These are phyloP conservation scores for Colletotrichum sojae DNA, from an alignment of 2,329 filamentous ascomycete genomes.

Conservation along the genomic window DNA sequence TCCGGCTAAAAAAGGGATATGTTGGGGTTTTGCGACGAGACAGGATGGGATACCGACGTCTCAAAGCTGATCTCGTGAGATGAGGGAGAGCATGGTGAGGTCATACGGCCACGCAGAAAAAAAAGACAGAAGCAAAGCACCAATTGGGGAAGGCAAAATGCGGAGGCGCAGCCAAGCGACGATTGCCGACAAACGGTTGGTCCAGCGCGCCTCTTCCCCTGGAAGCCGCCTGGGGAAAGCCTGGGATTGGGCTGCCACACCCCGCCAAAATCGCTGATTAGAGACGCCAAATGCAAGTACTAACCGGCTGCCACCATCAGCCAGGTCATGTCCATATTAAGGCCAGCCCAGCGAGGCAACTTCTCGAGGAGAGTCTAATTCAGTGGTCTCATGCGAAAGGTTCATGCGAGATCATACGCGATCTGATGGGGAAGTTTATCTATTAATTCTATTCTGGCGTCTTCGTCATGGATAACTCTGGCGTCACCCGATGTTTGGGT, in stretches of 20 bases:
- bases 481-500: neutral
- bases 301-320: constrained; percentile 2
- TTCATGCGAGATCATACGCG: constrained; percentile 12
- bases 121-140: constrained; percentile 1
- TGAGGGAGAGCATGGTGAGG: constrained; percentile 35
- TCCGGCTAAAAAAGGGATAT: constrained; percentile 2
- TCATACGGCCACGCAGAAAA: constrained; percentile 32
- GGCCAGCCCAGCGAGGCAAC: neutral
- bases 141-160: constrained; percentile 15
- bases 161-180: constrained; percentile 38
- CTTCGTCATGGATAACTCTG: constrained; percentile 9
- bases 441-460: constrained; percentile 14
- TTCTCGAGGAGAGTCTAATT: constrained; percentile 9
- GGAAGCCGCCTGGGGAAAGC: constrained; percentile 27
- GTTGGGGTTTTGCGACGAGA: constrained; percentile 15
- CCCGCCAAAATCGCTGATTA: constrained; percentile 11
- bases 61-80: constrained; percentile 40
- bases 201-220: constrained; percentile 21
- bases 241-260: constrained; percentile 19
- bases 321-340: no score
- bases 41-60: constrained; percentile 38
- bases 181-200: constrained; percentile 40
- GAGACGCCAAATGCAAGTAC: constrained; percentile 18
- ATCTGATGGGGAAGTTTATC: neutral
- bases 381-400: constrained; percentile 17